Conservation (phyloP, 768 basidiomycete species). For the Leccinum truebloodii region DNA sequence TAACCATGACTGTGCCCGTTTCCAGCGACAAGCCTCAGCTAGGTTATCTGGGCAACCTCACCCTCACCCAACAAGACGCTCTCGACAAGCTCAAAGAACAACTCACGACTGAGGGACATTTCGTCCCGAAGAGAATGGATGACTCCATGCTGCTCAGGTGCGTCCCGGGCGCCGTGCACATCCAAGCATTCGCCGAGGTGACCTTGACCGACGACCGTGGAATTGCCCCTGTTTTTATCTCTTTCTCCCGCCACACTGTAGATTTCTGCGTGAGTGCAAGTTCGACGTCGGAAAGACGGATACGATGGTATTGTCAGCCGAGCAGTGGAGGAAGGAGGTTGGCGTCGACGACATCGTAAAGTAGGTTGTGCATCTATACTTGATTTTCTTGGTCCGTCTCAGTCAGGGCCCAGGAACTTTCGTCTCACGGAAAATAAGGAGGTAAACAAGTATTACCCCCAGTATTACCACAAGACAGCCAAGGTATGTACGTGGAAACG, state of each 20-base stretch:
- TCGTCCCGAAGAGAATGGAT: constrained; percentile 66
- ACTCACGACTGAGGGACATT: constrained; percentile 57
- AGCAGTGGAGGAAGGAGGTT: constrained; percentile 89
- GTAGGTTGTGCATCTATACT: constrained; percentile 40
- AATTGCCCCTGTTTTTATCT: too few relatives aligned
- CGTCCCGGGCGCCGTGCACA: neutral
- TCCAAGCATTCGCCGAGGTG: neutral
- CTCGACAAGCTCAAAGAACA: constrained; percentile 70
- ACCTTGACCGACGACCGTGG: neutral
- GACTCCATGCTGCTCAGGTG: constrained; percentile 67
- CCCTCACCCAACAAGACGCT: constrained; percentile 55
- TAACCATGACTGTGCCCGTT: constrained; percentile 34
- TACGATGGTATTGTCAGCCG: constrained; percentile 76
- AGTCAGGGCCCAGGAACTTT: constrained; percentile 57
- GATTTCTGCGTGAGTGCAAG: constrained; percentile 91
- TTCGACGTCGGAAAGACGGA: constrained; percentile 85
- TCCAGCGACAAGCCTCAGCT: constrained; percentile 65
- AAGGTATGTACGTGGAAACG: constrained; percentile 49
- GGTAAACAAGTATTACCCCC: constrained; percentile 93
- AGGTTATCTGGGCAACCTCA: constrained; percentile 80
- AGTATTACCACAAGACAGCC: constrained; percentile 95
- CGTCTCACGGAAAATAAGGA: constrained; percentile 79
- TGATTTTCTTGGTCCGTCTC: neutral
- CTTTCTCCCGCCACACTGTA: constrained; percentile 33
- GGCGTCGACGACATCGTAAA: constrained; percentile 72